A percentile compares a stretch with the other conserved stretches of the same genome.
Conservation (phyloP, 176 grass and related monocot species). For the Secale cereale region DNA sequence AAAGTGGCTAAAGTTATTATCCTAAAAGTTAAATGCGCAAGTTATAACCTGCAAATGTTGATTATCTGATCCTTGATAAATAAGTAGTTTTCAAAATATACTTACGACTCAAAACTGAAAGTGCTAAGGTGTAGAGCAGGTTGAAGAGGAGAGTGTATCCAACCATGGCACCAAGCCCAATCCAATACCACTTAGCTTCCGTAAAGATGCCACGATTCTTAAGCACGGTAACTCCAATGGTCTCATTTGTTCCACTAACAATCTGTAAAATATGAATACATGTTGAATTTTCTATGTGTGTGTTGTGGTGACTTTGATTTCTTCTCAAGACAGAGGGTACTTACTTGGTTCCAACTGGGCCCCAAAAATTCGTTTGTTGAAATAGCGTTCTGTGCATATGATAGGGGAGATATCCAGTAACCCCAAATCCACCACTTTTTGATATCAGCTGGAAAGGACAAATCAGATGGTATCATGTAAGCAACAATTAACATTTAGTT, state of each 20-base stretch:
- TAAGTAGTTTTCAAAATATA: constrained; percentile 28
- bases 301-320: constrained; percentile 5
- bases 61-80: constrained; percentile 28
- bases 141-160: constrained; percentile 87
- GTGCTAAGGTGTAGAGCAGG: constrained; percentile 59
- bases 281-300: constrained; percentile 22
- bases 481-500: not conserved
- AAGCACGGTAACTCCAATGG: constrained; percentile 56
- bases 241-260: constrained; percentile 18
- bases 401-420: constrained; percentile 81
- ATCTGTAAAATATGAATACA: constrained; percentile 37
- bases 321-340: constrained; percentile 12
- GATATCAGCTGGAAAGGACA: constrained; percentile 51
- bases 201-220: constrained; percentile 55
- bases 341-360: constrained; percentile 64
- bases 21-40: not conserved
- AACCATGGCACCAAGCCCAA: constrained; percentile 61
- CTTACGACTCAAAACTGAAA: constrained; percentile 78
- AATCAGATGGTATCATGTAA: constrained; percentile 17
- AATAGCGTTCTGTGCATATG: constrained; percentile 78
- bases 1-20: constrained; percentile 16
- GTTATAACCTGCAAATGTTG: constrained; percentile 1
- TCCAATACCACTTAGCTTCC: constrained; percentile 89
- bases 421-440: constrained; percentile 97
- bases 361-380: constrained; percentile 73